Evolutionary conservation across 2,329 filamentous ascomycete species (phyloP).

Genomic region (Hypoxylon sp.): DNA sequence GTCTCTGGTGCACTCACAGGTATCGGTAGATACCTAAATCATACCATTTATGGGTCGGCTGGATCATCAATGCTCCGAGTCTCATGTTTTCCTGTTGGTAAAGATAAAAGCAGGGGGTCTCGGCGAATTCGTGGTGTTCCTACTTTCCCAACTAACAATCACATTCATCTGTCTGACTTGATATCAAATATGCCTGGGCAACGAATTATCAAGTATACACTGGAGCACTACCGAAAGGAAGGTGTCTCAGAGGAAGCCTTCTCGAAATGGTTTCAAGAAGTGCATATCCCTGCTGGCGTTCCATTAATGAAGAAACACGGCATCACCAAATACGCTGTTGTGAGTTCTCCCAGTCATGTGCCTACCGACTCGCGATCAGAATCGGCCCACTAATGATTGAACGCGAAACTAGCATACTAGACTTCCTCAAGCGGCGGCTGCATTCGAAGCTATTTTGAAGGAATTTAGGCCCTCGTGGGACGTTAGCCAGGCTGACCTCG

Average conservation of each 20-base stretch:
- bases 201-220: slow-evolving; percentile 29
- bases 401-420: slow-evolving; percentile 20
- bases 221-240: slow-evolving; percentile 34
- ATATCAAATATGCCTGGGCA: slow-evolving; percentile 23
- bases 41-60: no score
- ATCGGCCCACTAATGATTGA: background rate
- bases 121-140: no score
- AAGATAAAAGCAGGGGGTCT: no score
- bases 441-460: slow-evolving; percentile 14
- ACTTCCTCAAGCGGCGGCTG: slow-evolving; percentile 5
- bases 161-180: no score
- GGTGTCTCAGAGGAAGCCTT: slow-evolving; percentile 31
- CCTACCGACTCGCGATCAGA: no score
- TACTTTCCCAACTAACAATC: no score
- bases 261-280: slow-evolving; percentile 28
- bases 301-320: slow-evolving; percentile 37
- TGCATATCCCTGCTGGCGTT: slow-evolving; percentile 23
- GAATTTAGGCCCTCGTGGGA: slow-evolving; percentile 26
- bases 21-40: no score
- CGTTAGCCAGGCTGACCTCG: slow-evolving; percentile 27
- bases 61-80: background rate
- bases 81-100: no score
- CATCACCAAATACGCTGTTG: slow-evolving; percentile 31
- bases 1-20: no score
- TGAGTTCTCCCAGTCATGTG: slow-evolving; percentile 12